Conservation (phyloP, 2,329 filamentous ascomycete species). For the Aspergillus flavus region DNA sequence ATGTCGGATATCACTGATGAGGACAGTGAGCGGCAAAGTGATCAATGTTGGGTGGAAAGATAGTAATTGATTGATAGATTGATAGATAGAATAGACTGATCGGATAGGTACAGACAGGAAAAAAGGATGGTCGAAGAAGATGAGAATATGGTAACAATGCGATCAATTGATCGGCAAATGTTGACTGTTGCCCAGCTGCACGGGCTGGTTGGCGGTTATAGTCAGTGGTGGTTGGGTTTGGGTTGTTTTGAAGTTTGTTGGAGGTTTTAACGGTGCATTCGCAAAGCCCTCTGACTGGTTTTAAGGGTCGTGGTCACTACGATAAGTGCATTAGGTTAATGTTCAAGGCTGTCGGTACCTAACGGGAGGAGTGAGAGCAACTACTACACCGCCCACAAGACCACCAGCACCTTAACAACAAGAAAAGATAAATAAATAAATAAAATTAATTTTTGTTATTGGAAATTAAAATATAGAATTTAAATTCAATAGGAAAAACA, state of each 20-base stretch:
- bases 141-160: not conserved
- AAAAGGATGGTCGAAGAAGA: not conserved
- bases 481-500: slow-evolving; percentile 1
- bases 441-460: not conserved
- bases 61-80: not conserved
- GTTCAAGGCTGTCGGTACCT: slow-evolving; percentile 1
- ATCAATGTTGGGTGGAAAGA: not conserved
- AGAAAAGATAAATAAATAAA: not conserved
- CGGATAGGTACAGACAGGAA: not conserved
- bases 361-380: not conserved
- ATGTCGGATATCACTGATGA: slow-evolving; percentile 5
- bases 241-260: slow-evolving; percentile 2
- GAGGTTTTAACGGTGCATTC: not conserved
- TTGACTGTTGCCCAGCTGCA: slow-evolving; percentile 3
- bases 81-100: not conserved
- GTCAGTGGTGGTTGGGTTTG: not conserved
- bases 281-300: not conserved
- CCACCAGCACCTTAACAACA: not conserved
- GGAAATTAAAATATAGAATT: not conserved
- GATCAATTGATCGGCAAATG: not conserved
- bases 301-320: not conserved
- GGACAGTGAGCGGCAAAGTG: slow-evolving; percentile 1
- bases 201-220: not conserved
- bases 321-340: not conserved
- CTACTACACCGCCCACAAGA: slow-evolving; percentile 4